Percentiles rank a stretch among this genome's conserved stretches.
phyloP scores from a whole-genome alignment of 345 rosid genomes.

The Psidium guajava region DNA sequence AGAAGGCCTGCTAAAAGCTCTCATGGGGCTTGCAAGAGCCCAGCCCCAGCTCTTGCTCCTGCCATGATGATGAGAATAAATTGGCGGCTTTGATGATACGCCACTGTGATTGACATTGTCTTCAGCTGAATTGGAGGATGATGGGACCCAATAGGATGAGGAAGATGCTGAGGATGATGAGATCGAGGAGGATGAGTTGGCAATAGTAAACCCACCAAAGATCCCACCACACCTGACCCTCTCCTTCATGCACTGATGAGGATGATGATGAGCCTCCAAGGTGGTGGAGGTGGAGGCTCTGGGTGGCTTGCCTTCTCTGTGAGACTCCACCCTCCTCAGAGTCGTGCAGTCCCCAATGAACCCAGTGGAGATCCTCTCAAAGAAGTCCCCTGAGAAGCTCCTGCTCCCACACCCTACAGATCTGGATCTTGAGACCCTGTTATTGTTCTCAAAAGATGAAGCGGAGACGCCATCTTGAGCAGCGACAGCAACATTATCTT shows the following conservation, averaged over 20 bases:
- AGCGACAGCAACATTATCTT: not conserved
- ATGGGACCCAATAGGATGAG: constrained; percentile 47
- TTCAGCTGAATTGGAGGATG: not conserved
- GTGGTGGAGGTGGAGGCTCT: not conserved
- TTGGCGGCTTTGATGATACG: not conserved
- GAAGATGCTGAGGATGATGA: constrained; percentile 57
- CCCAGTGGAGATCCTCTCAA: constrained; percentile 92
- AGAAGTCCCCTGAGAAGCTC: constrained; percentile 98
- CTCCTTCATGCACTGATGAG: constrained; percentile 33
- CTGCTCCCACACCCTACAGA: constrained; percentile 98
- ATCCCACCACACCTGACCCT: constrained; percentile 87
- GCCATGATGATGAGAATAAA: not conserved
- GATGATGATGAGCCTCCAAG: not conserved
- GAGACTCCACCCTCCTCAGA: constrained; percentile 85
- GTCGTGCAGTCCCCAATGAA: constrained; percentile 74
- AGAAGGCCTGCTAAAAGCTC: constrained; percentile 51
- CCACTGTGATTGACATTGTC: not conserved
- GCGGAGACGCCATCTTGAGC: not conserved
- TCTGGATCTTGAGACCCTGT: constrained; percentile 82
- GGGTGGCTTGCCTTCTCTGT: constrained; percentile 64
- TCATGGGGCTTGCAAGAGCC: constrained; percentile 94
- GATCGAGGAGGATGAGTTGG: not conserved
- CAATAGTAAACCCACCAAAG: constrained; percentile 66
- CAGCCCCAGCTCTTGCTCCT: constrained; percentile 52
- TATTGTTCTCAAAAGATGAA: not conserved